Evolutionary conservation across 176 grass and related monocot genomes (phyloP).

Genomic region (Phyllostachys edulis): DNA sequence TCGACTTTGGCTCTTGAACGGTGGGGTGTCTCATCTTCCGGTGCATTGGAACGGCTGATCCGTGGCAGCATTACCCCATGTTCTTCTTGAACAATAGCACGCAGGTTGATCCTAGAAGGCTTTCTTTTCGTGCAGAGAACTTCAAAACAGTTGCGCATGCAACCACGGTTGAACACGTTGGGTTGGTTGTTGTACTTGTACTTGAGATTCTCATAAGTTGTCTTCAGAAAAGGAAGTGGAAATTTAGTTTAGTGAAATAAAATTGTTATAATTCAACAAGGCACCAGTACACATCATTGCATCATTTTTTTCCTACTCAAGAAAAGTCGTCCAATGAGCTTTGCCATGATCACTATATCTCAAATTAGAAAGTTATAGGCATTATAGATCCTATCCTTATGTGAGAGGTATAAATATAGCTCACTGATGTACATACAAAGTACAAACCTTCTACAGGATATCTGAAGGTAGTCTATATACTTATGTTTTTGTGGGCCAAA

Average conservation of each 20-base stretch:
- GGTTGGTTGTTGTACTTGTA: slow-evolving; percentile 50
- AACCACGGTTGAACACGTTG: slow-evolving; percentile 47
- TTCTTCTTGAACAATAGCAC: slow-evolving; percentile 57
- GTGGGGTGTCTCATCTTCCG: slow-evolving; percentile 38
- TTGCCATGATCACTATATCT: not conserved
- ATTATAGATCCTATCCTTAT: not conserved
- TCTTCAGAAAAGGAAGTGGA: slow-evolving; percentile 45
- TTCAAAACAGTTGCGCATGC: slow-evolving; percentile 51
- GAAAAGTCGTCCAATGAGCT: slow-evolving; percentile 14
- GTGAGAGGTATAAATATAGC: no score
- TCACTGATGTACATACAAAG: not conserved
- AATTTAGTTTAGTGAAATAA: slow-evolving; percentile 2
- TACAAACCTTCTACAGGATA: no score
- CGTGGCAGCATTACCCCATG: slow-evolving; percentile 20
- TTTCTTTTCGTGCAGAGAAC: slow-evolving; percentile 56
- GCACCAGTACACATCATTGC: not conserved
- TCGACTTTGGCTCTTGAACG: slow-evolving; percentile 62
- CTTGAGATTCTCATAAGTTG: slow-evolving; percentile 67
- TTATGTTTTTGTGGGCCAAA: not conserved
- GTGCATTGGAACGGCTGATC: slow-evolving; percentile 17
- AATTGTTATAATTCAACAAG: not conserved
- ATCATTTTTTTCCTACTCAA: not conserved
- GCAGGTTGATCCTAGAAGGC: slow-evolving; percentile 64
- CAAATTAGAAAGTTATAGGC: not conserved
- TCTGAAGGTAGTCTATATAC: no score